phyloP scores from a whole-genome alignment of 352 stramenopile genomes.

The Globisporangium orthogonon region DNA sequence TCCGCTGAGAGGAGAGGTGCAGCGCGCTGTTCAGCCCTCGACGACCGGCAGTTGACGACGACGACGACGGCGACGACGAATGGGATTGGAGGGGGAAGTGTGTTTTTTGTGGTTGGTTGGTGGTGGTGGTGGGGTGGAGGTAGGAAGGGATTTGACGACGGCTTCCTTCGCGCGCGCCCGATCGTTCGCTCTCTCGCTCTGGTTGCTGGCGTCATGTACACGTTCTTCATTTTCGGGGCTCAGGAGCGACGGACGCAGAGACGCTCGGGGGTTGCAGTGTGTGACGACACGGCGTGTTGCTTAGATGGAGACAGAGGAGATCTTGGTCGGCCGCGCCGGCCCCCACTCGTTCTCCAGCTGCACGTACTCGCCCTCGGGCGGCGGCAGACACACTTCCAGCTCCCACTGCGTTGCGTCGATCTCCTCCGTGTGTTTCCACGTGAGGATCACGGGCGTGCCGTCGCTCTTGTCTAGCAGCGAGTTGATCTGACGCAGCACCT shows the following conservation, averaged over 20 bases:
- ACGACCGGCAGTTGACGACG: constrained; percentile 3
- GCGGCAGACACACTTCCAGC: constrained; percentile 66
- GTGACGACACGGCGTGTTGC: constrained; percentile 4
- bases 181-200: constrained; percentile 2
- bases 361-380: constrained; percentile 73
- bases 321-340: constrained; percentile 70
- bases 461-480: constrained; percentile 71
- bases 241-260: not conserved
- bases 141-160: not conserved
- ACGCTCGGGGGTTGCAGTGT: not conserved
- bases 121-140: not conserved
- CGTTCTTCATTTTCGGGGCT: constrained; percentile 4
- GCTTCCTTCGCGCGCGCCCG: constrained; percentile 8
- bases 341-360: constrained; percentile 86
- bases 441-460: constrained; percentile 58
- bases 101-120: constrained; percentile 7
- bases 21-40: constrained; percentile 4
- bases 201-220: constrained; percentile 3
- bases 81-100: not conserved
- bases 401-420: constrained; percentile 73
- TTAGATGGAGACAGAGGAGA: constrained; percentile 84
- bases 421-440: constrained; percentile 80
- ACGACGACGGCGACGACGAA: constrained; percentile 1
- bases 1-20: constrained; percentile 15
- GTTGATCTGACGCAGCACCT: constrained; percentile 79